Base-by-base conservation (phyloP, 306 rosid genomes). In the Begonia fuchsioides region DNA sequence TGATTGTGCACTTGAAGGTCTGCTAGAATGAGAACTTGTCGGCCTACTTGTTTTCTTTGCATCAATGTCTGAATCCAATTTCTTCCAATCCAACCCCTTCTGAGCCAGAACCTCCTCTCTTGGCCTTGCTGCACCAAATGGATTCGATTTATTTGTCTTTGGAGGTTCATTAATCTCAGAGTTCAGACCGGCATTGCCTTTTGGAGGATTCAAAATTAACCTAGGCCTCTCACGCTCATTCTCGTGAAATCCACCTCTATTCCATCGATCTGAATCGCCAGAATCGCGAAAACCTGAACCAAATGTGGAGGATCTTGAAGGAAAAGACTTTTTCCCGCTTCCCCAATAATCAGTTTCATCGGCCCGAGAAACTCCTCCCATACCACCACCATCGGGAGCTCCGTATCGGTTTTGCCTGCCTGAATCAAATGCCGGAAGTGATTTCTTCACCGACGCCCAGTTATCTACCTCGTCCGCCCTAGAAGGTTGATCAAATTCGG, bases 381-480 rank as follows among this genome's bases (percentile, higher is more conserved):
- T 59, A 6, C 65, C 78, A 6, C 65, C 78, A 6, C 83, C 77
- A 2, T 82, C 85, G 2, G 74, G 75, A 3, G 82, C 58, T 10
- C 71, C 50, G 10, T 74, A 79, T 39, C 97, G 75, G 58, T 64
- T 85, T 49, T 63, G 85, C 39, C 94, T 64, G 35, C 87, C 85
- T 2, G 92, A 73, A 68, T 81, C 95, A n/a, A 56, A 17, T 1
- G 94, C 52, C 1, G 87, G 86, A 6, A 74, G 67, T 10, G 83
- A 3, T 51, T 82, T 92, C 67, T 79, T 85, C 15, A 57, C 69
- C 39, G 68, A 44, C 0, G 81, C 82, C 98, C 98, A 92, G 62
- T 82, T 79, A 13, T 85, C 96, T 3, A 71, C 98, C 83, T 82
- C 98, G 51, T 92, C 96, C 9, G 98, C 98, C 85, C 96, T 77